Percentiles rank a stretch among this genome's conserved stretches.
phyloP scores from a whole-genome alignment of 495 filamentous ascomycete species.

The Tricharina praecox region DNA sequence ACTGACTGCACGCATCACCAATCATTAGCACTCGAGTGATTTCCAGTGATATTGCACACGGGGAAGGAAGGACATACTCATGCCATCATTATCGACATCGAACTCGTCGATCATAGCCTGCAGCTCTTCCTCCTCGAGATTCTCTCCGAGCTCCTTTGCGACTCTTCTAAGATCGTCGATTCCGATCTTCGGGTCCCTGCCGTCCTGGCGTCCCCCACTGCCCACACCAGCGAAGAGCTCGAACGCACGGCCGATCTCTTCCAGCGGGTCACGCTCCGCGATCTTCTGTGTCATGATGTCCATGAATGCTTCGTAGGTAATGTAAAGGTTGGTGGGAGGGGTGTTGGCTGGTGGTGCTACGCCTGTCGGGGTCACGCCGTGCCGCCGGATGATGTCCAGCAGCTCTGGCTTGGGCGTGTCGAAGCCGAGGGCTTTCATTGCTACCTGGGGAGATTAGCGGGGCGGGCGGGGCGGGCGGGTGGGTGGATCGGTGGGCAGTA shows the following conservation, averaged over 20 bases:
- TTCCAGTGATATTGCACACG: not conserved
- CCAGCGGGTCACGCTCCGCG: constrained; percentile 60
- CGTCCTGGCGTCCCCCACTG: constrained; percentile 11
- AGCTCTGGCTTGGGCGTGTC: constrained; percentile 72
- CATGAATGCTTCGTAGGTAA: constrained; percentile 59
- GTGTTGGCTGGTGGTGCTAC: constrained; percentile 31
- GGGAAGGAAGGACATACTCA: constrained; percentile 17
- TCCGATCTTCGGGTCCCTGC: constrained; percentile 40
- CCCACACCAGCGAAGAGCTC: constrained; percentile 65
- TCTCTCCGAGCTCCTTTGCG: constrained; percentile 79
- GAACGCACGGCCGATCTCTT: constrained; percentile 85
- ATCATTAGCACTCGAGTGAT: not conserved
- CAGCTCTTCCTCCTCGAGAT: constrained; percentile 80
- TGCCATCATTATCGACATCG: constrained; percentile 81
- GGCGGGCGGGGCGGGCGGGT: not conserved
- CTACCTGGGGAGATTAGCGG: constrained; percentile 26
- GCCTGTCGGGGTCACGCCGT: constrained; percentile 43
- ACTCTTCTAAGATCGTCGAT: constrained; percentile 73
- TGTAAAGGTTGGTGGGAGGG: constrained; percentile 34
- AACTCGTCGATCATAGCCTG: constrained; percentile 97
- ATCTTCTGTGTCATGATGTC: constrained; percentile 66
- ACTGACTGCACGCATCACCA: constrained; percentile 39
- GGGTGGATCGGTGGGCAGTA: constrained; percentile 24
- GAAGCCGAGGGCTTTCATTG: constrained; percentile 91
- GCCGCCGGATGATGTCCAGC: constrained; percentile 44